A percentile compares a stretch with the other conserved stretches of the same genome.
Conservation (phyloP, 2,329 filamentous ascomycete genomes). For the Fusarium musae region DNA sequence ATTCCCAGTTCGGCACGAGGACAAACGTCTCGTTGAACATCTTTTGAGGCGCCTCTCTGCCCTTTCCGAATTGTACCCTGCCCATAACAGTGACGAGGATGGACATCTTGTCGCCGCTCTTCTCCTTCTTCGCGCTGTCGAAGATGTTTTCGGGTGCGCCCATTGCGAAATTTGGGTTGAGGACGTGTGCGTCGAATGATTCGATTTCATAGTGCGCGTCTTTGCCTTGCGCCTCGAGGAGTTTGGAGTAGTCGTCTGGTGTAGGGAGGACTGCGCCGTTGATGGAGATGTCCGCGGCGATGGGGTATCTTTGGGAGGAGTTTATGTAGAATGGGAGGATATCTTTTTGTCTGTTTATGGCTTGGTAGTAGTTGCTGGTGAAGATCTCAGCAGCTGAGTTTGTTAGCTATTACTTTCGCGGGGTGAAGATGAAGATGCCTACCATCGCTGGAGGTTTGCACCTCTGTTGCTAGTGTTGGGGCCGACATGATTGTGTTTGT, state of each 20-base stretch:
- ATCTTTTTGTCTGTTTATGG: constrained; percentile 71
- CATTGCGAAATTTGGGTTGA: constrained; percentile 74
- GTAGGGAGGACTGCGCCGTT: constrained; percentile 77
- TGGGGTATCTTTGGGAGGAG: constrained; percentile 61
- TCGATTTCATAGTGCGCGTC: constrained; percentile 76
- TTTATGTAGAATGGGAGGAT: constrained; percentile 79
- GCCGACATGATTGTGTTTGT: constrained; percentile 46
- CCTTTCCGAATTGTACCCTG: constrained; percentile 74
- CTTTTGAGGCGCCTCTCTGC: constrained; percentile 69
- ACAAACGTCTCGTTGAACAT: constrained; percentile 85
- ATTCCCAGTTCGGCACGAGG: constrained; percentile 79
- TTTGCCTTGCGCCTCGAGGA: constrained; percentile 72
- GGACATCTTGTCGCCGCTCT: constrained; percentile 69
- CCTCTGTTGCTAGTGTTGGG: constrained; percentile 56
- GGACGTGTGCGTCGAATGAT: constrained; percentile 79
- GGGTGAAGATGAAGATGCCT: neutral
- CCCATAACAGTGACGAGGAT: constrained; percentile 81
- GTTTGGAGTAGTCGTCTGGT: constrained; percentile 72
- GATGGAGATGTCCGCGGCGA: constrained; percentile 78
- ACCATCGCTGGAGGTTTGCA: constrained; percentile 61
- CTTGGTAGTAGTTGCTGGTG: constrained; percentile 77
- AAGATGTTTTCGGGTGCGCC: constrained; percentile 63
- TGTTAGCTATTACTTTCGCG: constrained; percentile 22
- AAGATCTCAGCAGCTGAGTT: constrained; percentile 75
- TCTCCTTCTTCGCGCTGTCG: constrained; percentile 56